Evolutionary conservation across 176 grass and related monocot genomes (phyloP).

Genomic region (Olyra latifolia): DNA sequence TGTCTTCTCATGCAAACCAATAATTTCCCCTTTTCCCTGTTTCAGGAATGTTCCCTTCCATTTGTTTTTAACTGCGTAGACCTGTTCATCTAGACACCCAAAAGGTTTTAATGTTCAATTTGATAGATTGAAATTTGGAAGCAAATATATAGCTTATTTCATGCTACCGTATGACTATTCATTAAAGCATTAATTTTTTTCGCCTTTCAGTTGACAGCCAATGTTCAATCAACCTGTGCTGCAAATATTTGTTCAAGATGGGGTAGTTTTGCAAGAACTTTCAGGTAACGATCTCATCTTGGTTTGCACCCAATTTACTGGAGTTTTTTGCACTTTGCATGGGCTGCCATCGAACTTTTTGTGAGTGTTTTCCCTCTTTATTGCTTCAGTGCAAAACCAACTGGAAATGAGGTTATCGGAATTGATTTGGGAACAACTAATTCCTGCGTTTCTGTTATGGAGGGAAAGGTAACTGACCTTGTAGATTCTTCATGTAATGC

Average conservation of each 20-base stretch:
- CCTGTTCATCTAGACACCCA: neutral
- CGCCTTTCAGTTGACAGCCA: slow-evolving; percentile 19
- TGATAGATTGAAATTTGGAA: neutral
- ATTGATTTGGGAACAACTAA: slow-evolving; percentile 48
- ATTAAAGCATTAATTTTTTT: neutral
- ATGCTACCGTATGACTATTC: neutral
- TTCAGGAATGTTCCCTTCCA: neutral
- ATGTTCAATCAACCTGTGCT: neutral
- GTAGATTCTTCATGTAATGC: neutral
- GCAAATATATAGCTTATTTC: neutral
- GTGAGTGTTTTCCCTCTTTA: neutral
- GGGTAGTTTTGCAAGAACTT: slow-evolving; percentile 28
- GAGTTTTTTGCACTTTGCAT: neutral
- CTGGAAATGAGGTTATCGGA: slow-evolving; percentile 37
- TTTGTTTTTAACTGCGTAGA: neutral
- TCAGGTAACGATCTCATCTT: slow-evolving; percentile 8
- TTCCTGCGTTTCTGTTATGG: slow-evolving; percentile 42
- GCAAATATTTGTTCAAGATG: slow-evolving; percentile 19
- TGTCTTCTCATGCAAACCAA: neutral
- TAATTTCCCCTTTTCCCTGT: neutral
- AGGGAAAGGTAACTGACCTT: slow-evolving; percentile 31
- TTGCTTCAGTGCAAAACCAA: slow-evolving; percentile 25
- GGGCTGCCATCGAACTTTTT: neutral
- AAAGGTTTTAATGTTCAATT: neutral
- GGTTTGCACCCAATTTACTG: neutral